A percentile compares a stretch with the other conserved stretches of the same genome.
Evolutionary conservation across 768 basidiomycete genomes (phyloP).

Genomic region (Hygrophorus pudorinus): DNA sequence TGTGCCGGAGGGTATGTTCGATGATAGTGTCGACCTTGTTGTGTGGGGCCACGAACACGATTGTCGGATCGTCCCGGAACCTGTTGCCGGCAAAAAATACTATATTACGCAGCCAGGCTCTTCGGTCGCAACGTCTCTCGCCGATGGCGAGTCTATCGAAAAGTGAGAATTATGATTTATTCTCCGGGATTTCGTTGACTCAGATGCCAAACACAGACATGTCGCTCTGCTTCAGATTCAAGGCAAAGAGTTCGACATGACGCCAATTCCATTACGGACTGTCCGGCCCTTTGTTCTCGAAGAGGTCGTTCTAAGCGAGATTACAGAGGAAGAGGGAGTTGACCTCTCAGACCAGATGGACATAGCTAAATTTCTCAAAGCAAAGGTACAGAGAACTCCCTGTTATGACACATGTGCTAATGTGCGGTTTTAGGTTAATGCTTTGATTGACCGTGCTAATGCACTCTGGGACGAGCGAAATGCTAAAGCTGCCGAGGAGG

Average conservation of each 20-base stretch:
- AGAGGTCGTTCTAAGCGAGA: conserved; percentile 65
- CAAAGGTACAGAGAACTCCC: conserved; percentile 34
- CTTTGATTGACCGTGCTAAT: conserved; percentile 71
- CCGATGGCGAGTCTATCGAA: conserved; percentile 85
- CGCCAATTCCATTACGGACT: conserved; percentile 79
- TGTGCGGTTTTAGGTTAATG: conserved; percentile 46
- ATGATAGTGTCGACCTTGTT: conserved; percentile 87
- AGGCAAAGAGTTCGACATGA: conserved; percentile 78
- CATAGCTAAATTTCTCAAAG: conserved; percentile 72
- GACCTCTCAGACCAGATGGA: conserved; percentile 75
- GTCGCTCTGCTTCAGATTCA: conserved; percentile 85
- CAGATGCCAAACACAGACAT: conserved; percentile 42
- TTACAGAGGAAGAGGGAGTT: conserved; percentile 66
- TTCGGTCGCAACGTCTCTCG: conserved; percentile 87
- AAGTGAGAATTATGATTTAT: conserved; percentile 45
- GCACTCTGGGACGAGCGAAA: conserved; percentile 71
- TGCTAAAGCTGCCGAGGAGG: conserved; percentile 44
- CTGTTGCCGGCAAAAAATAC: conserved; percentile 86
- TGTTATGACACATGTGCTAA: not conserved
- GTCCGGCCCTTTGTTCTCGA: conserved; percentile 93
- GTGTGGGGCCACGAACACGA: conserved; percentile 99
- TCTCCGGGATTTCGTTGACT: not conserved
- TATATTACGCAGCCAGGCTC: conserved; percentile 93
- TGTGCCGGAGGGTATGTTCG: conserved; percentile 96
- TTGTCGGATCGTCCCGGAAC: conserved; percentile 84